These are phyloP conservation scores for Globisporangium spinosum DNA, from an alignment of 352 stramenopile species.

Conservation along the genomic window DNA sequence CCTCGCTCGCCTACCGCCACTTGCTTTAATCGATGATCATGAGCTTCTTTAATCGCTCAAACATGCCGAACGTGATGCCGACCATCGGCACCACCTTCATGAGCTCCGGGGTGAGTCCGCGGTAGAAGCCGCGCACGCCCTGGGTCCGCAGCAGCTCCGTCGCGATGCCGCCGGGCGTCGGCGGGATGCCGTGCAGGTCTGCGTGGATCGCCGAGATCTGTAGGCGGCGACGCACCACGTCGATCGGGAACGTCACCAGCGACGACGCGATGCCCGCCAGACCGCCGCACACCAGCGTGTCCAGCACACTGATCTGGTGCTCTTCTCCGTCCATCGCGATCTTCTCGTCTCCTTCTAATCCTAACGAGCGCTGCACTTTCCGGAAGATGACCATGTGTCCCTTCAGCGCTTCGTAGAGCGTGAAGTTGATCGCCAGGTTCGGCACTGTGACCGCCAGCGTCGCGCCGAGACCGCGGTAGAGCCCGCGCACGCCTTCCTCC, in stretches of 20 bases:
- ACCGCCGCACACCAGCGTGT: conserved; percentile 91
- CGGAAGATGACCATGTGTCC: conserved; percentile 83
- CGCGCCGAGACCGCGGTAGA: conserved; percentile 92
- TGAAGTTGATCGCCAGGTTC: conserved; percentile 96
- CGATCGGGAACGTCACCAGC: conserved; percentile 93
- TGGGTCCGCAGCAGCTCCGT: conserved; percentile 65
- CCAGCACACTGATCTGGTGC: conserved; percentile 48
- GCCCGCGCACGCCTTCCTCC: conserved; percentile 83
- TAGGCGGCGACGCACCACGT: conserved; percentile 92
- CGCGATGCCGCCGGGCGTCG: conserved; percentile 74
- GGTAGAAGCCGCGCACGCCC: conserved; percentile 81
- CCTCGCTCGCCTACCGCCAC: background rate
- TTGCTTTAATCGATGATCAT: conserved; percentile 70
- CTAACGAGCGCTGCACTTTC: conserved; percentile 30
- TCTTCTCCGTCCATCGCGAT: conserved; percentile 12
- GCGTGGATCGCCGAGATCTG: conserved; percentile 92
- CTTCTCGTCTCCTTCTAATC: conserved; percentile 27
- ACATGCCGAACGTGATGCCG: conserved; percentile 94
- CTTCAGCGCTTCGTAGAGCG: conserved; percentile 94
- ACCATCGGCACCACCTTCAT: conserved; percentile 98
- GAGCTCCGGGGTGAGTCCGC: conserved; percentile 90
- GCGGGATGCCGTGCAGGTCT: conserved; percentile 51
- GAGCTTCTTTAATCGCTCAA: conserved; percentile 92
- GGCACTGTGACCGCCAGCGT: conserved; percentile 94
- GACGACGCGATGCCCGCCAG: conserved; percentile 89